phyloP scores from a whole-genome alignment of 176 grass and related monocot species.

The Eremochloa ophiuroides region DNA sequence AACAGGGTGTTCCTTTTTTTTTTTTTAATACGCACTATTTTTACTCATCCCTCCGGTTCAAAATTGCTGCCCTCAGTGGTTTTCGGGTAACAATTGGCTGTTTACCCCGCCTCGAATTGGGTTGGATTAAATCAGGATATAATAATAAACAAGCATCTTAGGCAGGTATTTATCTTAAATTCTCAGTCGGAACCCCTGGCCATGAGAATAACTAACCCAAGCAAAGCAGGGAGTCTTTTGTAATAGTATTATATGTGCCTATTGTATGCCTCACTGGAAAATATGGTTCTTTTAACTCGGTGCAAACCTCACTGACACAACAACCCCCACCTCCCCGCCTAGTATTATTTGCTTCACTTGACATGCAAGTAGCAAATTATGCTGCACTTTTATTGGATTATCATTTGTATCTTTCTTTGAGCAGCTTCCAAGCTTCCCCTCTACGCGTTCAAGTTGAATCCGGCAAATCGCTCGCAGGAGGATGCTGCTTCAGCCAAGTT shows the following conservation, averaged over 20 bases:
- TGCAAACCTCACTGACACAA: neutral
- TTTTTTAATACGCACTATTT: neutral
- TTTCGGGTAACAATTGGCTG: neutral
- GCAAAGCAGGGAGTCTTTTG: neutral
- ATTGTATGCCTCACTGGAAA: neutral
- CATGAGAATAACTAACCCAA: neutral
- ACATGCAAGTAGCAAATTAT: neutral
- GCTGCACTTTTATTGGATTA: neutral
- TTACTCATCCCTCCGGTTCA: neutral
- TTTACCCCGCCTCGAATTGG: neutral
- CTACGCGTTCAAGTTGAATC: slow-evolving; percentile 57
- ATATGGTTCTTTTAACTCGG: neutral
- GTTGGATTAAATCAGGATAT: slow-evolving; percentile 15
- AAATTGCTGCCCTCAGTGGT: neutral
- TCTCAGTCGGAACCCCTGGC: neutral
- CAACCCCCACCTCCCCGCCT: too few species aligned
- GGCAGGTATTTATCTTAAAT: neutral
- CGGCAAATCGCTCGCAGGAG: neutral
- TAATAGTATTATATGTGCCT: neutral
- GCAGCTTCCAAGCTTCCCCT: slow-evolving; percentile 85
- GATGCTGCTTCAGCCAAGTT: slow-evolving; percentile 30
- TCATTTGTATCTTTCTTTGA: slow-evolving; percentile 14
- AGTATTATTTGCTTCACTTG: neutral
- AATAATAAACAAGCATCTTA: neutral
- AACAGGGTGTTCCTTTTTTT: neutral